phyloP scores from a whole-genome alignment of 1,284 basidiomycete species.

The Rhodotorula sp. region DNA sequence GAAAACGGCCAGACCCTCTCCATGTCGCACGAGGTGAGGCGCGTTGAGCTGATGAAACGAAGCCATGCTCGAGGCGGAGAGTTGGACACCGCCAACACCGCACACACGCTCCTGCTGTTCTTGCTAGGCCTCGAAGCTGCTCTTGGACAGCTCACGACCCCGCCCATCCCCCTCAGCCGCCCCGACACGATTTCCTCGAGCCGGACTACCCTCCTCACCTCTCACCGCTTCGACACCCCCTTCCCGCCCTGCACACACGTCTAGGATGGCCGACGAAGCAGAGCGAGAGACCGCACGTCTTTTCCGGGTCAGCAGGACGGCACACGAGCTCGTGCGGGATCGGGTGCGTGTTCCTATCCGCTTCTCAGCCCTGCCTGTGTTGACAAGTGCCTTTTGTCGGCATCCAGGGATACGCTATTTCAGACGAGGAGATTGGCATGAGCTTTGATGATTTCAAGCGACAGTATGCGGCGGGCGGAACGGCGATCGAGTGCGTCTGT shows the following conservation, averaged over 20 bases:
- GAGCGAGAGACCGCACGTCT: constrained; percentile 61
- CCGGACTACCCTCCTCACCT: background rate
- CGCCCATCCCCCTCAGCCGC: no score
- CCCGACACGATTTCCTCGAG: background rate
- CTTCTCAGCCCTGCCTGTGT: constrained; percentile 28
- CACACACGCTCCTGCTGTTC: no score
- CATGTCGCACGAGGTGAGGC: no score
- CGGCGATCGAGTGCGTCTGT: constrained; percentile 46
- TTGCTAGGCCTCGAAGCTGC: no score
- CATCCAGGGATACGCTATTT: constrained; percentile 54
- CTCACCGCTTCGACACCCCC: background rate
- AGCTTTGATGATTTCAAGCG: constrained; percentile 70
- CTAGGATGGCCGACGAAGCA: constrained; percentile 44
- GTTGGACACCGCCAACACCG: no score
- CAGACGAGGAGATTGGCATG: constrained; percentile 86
- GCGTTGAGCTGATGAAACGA: no score
- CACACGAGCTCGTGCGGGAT: constrained; percentile 94
- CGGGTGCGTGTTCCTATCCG: constrained; percentile 52
- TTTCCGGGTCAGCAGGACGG: constrained; percentile 94
- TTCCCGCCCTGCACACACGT: no score
- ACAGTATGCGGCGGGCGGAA: constrained; percentile 55
- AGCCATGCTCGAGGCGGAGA: no score
- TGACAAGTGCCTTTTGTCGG: background rate
- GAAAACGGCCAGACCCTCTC: no score
- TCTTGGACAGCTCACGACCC: no score